Percentiles rank a stretch among this genome's conserved stretches.
phyloP scores from a whole-genome alignment of 2,329 filamentous ascomycete species.

The Ilyonectria sp. region DNA sequence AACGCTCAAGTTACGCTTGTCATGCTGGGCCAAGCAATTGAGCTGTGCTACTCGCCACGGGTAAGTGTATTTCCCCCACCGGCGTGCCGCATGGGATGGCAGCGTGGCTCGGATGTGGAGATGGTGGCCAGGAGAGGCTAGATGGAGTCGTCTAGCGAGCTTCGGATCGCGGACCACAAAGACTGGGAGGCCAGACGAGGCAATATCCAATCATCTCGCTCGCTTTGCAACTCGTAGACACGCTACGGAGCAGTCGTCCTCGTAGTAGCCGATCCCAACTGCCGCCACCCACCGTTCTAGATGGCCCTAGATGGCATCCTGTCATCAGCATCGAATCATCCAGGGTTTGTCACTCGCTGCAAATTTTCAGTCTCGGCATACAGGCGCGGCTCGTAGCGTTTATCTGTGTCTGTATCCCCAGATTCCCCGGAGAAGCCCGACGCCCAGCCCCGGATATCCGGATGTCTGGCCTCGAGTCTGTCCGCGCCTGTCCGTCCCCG shows the following conservation, averaged over 20 bases:
- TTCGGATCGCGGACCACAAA: constrained; percentile 13
- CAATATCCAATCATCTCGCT: constrained; percentile 8
- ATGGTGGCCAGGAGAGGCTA: background rate
- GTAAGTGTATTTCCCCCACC: constrained; percentile 36
- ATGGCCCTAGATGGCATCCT: background rate
- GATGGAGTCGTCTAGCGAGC: background rate
- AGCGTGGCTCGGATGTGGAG: constrained; percentile 4
- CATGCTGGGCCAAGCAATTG: background rate
- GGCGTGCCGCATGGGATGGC: background rate
- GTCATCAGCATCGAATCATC: background rate
- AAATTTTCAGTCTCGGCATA: background rate
- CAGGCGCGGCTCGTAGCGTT: background rate
- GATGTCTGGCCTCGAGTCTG: too few relatives aligned
- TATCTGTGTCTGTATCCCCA: background rate
- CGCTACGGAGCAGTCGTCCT: background rate
- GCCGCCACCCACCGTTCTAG: constrained; percentile 24
- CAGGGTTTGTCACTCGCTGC: too few relatives aligned
- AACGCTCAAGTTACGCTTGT: background rate
- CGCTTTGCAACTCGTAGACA: constrained; percentile 19
- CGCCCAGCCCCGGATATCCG: too few relatives aligned
- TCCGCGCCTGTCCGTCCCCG: too few relatives aligned
- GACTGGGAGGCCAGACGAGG: background rate
- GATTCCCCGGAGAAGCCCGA: too few relatives aligned
- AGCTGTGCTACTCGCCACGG: constrained; percentile 9
- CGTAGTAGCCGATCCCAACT: constrained; percentile 33